Evolutionary conservation across 2,329 filamentous ascomycete genomes (phyloP).

Genomic region (Ilyonectria mors-panacis): DNA sequence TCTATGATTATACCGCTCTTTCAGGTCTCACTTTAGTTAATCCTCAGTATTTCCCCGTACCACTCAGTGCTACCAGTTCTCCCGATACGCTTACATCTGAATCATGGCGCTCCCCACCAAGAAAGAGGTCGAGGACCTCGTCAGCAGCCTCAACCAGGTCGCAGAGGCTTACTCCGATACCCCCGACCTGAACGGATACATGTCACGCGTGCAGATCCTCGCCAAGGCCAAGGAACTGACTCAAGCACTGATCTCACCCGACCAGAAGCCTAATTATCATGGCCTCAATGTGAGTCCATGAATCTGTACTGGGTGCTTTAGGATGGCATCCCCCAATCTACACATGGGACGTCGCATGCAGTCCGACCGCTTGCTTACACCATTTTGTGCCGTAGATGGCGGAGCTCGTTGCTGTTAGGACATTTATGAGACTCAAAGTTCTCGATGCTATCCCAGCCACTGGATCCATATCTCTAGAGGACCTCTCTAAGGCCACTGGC

Average conservation of each 20-base stretch:
- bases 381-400: constrained; percentile 45
- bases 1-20: neutral
- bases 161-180: constrained; percentile 44
- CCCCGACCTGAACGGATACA: constrained; percentile 43
- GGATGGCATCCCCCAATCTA: neutral
- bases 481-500: constrained; percentile 46
- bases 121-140: constrained; percentile 38
- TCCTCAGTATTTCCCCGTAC: neutral
- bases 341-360: too few species aligned
- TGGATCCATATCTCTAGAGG: constrained; percentile 47
- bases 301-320: neutral
- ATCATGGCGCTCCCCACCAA: constrained; percentile 40
- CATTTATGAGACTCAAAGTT: constrained; percentile 50
- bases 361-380: constrained; percentile 9
- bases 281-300: constrained; percentile 47
- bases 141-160: constrained; percentile 37
- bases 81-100: neutral
- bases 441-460: constrained; percentile 48
- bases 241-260: constrained; percentile 45
- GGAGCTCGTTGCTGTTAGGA: constrained; percentile 49
- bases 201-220: constrained; percentile 48
- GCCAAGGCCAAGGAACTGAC: constrained; percentile 47
- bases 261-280: constrained; percentile 52
- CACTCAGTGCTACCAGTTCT: neutral
- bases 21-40: neutral